Base-by-base conservation (phyloP, 805 yeast species). In the Candida xyloterini region DNA sequence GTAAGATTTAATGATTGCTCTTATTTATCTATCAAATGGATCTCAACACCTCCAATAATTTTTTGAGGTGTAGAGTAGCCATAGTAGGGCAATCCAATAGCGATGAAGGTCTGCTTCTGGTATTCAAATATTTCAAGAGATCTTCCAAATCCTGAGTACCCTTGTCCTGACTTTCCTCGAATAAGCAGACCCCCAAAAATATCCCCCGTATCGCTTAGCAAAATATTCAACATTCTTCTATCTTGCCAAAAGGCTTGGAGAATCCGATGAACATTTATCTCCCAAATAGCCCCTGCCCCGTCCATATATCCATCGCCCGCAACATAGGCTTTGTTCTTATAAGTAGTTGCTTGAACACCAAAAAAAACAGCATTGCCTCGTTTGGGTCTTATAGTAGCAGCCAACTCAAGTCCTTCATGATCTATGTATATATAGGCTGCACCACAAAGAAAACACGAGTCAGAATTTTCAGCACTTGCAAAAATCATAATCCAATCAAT, bases 231-330 rank as follows among this genome's bases (percentile, higher is more conserved):
- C 26, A 13, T 1, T 11, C 7, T 23, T 25, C 20, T 15, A 9
- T n/a, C 3, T 11, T 14, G 8, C 13, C n/a, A 24, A 23, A 34
- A 8, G 9, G 24, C 31, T 3, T 28, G 13, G 1, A 56, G 27
- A 14, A 52, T 22, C 1, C 24, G 24, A 7, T 28, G 26, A 35
- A 71, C 40, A 3, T 57, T 40, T 1, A 74, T 40, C 25, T 51
- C 48, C 71, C 78, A 79, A 3, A 79, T 57, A 0, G 71, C 70
- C 1, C 79, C 81, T 39, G 56, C 55, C 2, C 73, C 74, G 21
- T 53, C 52, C 13, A 42, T 29, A 35, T 42, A 55, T 2, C 55
- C 54, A 10, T 67, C 70, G 13, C 60, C 60, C 1, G 76, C 2
- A 73, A 50, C 35, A 59, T 60, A 15, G 74, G 50, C 7, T 15